Evolutionary conservation across 768 basidiomycete genomes (phyloP).

Genomic region (Mycena floridula): DNA sequence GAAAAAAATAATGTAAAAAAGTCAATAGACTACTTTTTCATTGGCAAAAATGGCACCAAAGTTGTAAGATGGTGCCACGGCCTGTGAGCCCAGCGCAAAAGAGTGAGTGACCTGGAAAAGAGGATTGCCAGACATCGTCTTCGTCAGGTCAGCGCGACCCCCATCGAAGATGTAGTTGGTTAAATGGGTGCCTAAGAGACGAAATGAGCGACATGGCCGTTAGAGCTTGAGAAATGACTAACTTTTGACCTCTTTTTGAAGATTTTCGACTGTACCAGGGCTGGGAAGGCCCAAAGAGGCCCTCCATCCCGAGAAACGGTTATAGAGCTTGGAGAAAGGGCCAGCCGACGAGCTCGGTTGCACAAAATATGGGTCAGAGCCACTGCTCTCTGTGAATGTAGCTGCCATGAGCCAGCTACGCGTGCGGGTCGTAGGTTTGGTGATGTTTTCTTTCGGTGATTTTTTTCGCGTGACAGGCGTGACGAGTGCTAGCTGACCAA

Average conservation of each 20-base stretch:
- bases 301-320: conserved; percentile 78
- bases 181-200: conserved; percentile 70
- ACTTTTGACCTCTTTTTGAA: conserved; percentile 93
- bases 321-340: conserved; percentile 62
- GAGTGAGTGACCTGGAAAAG: conserved; percentile 98
- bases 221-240: conserved; percentile 16
- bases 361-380: conserved; percentile 19
- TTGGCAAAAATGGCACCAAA: conserved; percentile 93
- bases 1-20: conserved; percentile 13
- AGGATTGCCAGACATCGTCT: conserved; percentile 88
- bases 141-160: conserved; percentile 91
- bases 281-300: conserved; percentile 75
- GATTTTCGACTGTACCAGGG: conserved; percentile 90
- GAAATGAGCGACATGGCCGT: conserved; percentile 5
- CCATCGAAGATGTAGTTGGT: conserved; percentile 98
- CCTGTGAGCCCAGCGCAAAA: conserved; percentile 85
- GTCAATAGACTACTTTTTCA: conserved; percentile 46
- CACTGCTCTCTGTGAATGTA: background rate
- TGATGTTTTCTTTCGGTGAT: too few relatives aligned
- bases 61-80: conserved; percentile 83
- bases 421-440: background rate
- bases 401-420: background rate
- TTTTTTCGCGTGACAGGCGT: too few relatives aligned
- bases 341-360: conserved; percentile 33
- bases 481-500: too few relatives aligned